phyloP scores from a whole-genome alignment of 2,329 filamentous ascomycete species.

The Pseudogymnoascus sp. region DNA sequence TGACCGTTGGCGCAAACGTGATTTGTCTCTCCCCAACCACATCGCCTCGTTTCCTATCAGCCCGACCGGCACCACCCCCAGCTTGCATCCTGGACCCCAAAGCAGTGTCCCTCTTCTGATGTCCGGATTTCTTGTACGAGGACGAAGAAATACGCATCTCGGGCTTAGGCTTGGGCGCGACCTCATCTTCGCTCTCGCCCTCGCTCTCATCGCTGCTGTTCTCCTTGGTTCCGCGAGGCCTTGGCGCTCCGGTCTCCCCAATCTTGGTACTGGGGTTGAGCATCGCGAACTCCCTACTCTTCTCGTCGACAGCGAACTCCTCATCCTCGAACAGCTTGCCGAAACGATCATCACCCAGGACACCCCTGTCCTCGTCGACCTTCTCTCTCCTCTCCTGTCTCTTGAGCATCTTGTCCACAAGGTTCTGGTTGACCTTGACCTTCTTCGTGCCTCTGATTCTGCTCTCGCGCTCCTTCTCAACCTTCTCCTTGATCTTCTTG shows the following conservation, averaged over 20 bases:
- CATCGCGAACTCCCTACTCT: conserved; percentile 73
- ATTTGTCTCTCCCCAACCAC: conserved; percentile 58
- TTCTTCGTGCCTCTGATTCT: conserved; percentile 93
- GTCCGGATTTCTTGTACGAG: conserved; percentile 52
- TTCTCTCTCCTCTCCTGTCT: conserved; percentile 53
- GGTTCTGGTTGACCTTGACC: conserved; percentile 87
- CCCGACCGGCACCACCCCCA: conserved; percentile 33
- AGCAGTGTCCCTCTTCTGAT: conserved; percentile 44
- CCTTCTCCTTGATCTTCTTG: conserved; percentile 88
- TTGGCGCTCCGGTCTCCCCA: conserved; percentile 27
- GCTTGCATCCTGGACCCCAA: conserved; percentile 50
- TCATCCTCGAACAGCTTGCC: conserved; percentile 82
- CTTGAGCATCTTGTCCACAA: conserved; percentile 67
- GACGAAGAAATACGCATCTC: conserved; percentile 63
- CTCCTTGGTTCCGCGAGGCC: conserved; percentile 38
- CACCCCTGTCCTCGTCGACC: conserved; percentile 52
- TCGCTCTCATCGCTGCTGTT: conserved; percentile 33
- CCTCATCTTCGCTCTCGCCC: conserved; percentile 38
- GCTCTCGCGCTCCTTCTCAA: conserved; percentile 93
- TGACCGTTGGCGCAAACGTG: conserved; percentile 61
- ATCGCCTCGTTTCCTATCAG: conserved; percentile 40
- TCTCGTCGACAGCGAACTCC: conserved; percentile 88
- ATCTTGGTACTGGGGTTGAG: conserved; percentile 77
- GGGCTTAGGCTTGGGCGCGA: conserved; percentile 25
- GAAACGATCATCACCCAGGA: conserved; percentile 84